Base-by-base conservation (phyloP, 176 grass and related monocot species). In the Lolium rigidum region DNA sequence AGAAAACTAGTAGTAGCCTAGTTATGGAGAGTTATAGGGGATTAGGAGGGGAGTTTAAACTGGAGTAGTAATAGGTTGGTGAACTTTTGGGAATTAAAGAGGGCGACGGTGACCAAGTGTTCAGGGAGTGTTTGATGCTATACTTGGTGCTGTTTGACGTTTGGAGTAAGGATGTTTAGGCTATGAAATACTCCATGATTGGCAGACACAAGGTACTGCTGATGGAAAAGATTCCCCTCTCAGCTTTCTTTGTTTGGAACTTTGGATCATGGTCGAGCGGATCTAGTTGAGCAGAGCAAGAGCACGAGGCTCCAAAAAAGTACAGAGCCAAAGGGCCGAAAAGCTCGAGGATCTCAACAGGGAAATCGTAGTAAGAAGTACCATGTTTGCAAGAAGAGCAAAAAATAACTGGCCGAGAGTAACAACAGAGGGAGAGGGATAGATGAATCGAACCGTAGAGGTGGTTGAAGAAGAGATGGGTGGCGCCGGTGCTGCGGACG, bases 401-500 rank as follows among this genome's bases (percentile, higher is more conserved):
- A 51, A 46, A 18, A 59, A 62, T 52, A 10, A 51, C 8, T 80
- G 54, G 9, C 11, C 20, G 18, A 44, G 61, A 86, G 18, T 28
- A 44, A 7, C 24, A 58, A 21, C 9, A 74, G 43, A 14, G 41
- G 5, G 47, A 77, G 52, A 79, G 41, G 41, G 54, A 65, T 37
- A 14, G 17, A 87, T 52, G 58, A 81, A 78, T 84, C 78, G 57
- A 79, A 99, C 97, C 94, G 49, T 94, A 99, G 86, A 99, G 92
- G 71, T 99, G 94, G 86, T 99, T 99, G 85, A 99, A 99, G 85
- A 94, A 99, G 80, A 99, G 88, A 58, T 84, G 93, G 24, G 94
- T 91, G 80, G 97, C 89, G 52, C 88, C 87, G 51, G 90, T 92
- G 82, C 81, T 74, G 80, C 80, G 94, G 60, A 96, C 84, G 44